Evolutionary conservation across 2,329 filamentous ascomycete genomes (phyloP).

Genomic region (Sporothrix euskadiensis): DNA sequence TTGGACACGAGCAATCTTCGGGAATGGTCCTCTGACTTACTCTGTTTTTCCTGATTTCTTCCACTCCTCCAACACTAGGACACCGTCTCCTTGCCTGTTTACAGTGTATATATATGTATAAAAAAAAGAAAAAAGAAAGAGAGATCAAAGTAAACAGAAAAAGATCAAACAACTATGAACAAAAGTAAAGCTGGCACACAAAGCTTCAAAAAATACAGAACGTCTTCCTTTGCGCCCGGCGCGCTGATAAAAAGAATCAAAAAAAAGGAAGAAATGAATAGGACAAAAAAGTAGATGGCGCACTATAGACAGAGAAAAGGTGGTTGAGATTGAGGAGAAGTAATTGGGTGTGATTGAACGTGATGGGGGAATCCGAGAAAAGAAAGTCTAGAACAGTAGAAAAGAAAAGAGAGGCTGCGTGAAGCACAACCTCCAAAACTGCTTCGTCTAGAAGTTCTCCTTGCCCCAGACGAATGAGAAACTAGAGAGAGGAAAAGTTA

Average conservation of each 20-base stretch:
- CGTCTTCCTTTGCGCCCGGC: slow-evolving; percentile 31
- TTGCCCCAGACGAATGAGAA: slow-evolving; percentile 70
- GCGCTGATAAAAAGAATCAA: slow-evolving; percentile 24
- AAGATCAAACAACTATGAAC: background rate
- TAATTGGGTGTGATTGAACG: slow-evolving; percentile 15
- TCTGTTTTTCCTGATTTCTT: background rate
- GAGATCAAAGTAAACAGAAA: background rate
- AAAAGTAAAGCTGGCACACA: slow-evolving; percentile 16
- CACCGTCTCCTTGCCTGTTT: background rate
- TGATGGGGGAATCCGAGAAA: slow-evolving; percentile 28
- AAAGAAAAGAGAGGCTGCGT: slow-evolving; percentile 1
- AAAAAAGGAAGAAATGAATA: slow-evolving; percentile 10
- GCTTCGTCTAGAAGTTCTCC: slow-evolving; percentile 61
- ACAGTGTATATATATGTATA: slow-evolving; percentile 19
- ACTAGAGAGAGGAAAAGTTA: slow-evolving; percentile 38
- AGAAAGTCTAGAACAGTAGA: slow-evolving; percentile 28
- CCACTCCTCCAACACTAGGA: background rate
- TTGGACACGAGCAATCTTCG: background rate
- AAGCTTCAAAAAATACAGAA: background rate
- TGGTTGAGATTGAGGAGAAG: slow-evolving; percentile 14
- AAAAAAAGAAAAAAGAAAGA: background rate
- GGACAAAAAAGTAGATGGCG: slow-evolving; percentile 14
- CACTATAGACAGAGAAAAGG: slow-evolving; percentile 25
- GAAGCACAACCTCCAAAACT: background rate
- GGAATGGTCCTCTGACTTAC: background rate